Conservation (phyloP, 345 rosid species). For the Bruguiera sexangula region DNA sequence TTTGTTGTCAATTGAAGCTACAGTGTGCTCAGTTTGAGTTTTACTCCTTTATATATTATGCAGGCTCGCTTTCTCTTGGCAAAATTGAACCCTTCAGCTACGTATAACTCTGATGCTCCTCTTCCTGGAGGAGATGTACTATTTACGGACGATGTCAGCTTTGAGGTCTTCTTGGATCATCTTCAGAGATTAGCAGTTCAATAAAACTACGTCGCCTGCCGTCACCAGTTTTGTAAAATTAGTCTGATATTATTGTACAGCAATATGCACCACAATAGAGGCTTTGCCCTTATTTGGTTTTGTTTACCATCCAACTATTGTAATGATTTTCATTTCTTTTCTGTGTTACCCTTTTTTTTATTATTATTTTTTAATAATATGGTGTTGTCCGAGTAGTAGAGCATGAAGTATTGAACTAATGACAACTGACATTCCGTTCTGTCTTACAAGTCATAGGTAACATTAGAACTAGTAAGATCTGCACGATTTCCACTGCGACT, state of each 20-base stretch:
- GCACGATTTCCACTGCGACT: too few relatives aligned
- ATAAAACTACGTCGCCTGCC: slow-evolving; percentile 14
- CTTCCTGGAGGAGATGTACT: slow-evolving; percentile 56
- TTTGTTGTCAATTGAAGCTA: too few relatives aligned
- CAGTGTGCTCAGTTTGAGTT: not conserved
- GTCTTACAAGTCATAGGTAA: too few relatives aligned
- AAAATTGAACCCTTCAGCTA: slow-evolving; percentile 81
- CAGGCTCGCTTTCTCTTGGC: slow-evolving; percentile 98
- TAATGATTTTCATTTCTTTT: too few relatives aligned
- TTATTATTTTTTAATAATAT: too few relatives aligned
- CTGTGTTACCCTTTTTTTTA: too few relatives aligned
- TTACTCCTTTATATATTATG: not conserved
- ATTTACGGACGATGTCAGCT: slow-evolving; percentile 91
- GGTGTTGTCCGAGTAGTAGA: too few relatives aligned
- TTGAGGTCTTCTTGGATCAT: slow-evolving; percentile 91
- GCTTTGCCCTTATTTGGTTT: not conserved
- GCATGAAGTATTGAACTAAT: too few relatives aligned
- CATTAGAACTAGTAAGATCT: too few relatives aligned
- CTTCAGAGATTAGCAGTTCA: slow-evolving; percentile 83
- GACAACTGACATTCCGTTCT: too few relatives aligned
- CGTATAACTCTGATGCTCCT: slow-evolving; percentile 49
- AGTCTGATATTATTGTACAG: slow-evolving; percentile 11
- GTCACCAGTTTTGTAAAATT: slow-evolving; percentile 22
- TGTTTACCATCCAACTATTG: too few relatives aligned
- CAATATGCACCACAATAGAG: not conserved